phyloP scores from a whole-genome alignment of 1,139 yeast species.

The Candida smagusa region DNA sequence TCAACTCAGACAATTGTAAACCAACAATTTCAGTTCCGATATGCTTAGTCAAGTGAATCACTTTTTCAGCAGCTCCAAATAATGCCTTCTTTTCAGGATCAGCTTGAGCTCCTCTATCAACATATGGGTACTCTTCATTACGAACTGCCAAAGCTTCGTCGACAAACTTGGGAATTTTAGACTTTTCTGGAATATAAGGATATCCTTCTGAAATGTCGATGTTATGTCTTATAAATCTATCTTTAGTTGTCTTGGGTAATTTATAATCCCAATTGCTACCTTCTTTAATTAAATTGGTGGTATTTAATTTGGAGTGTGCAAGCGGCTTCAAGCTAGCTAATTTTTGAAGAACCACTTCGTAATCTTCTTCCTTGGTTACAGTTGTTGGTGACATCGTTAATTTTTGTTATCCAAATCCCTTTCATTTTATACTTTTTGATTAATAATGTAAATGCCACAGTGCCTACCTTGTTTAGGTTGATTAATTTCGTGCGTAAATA shows the following conservation, averaged over 20 bases:
- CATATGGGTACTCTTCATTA: constrained; percentile 14
- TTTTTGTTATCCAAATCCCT: not conserved
- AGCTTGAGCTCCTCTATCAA: constrained; percentile 17
- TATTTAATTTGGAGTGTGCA: constrained; percentile 7
- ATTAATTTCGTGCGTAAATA: no score
- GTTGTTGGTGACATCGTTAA: constrained; percentile 13
- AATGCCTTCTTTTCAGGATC: constrained; percentile 20
- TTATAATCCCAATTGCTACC: constrained; percentile 9
- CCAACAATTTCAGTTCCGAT: constrained; percentile 21
- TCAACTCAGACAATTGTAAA: constrained; percentile 19
- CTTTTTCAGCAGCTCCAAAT: constrained; percentile 18
- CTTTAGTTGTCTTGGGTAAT: constrained; percentile 34
- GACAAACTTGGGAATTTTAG: constrained; percentile 12
- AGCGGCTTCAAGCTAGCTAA: constrained; percentile 11
- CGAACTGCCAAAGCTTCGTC: constrained; percentile 16
- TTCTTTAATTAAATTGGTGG: constrained; percentile 4
- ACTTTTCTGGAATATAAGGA: constrained; percentile 34
- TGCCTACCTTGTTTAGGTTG: not conserved
- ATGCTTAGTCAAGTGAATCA: constrained; percentile 18
- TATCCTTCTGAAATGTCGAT: constrained; percentile 43
- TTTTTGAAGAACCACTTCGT: constrained; percentile 10
- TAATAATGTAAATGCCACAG: not conserved
- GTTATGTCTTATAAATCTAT: constrained; percentile 32
- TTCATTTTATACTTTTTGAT: not conserved
- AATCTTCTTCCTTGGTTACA: constrained; percentile 8